phyloP scores from a whole-genome alignment of 345 rosid species.

The Bruguiera sexangula region DNA sequence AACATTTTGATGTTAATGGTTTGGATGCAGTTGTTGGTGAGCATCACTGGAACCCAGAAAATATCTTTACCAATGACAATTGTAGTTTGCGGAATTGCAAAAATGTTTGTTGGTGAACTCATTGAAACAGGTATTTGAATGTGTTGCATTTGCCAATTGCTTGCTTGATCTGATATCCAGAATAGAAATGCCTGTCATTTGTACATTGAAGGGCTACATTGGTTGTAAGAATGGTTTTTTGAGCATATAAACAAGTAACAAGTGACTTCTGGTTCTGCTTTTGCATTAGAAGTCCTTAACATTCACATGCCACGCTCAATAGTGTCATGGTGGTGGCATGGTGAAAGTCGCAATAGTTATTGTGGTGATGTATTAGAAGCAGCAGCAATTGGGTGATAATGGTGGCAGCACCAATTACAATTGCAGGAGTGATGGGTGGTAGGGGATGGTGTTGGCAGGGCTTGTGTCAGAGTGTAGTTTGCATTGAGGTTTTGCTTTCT shows the following conservation, averaged over 20 bases:
- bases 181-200: neutral
- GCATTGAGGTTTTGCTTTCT: no score
- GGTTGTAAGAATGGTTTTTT: neutral
- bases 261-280: neutral
- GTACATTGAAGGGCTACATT: neutral
- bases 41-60: conserved; percentile 85
- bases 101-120: conserved; percentile 99
- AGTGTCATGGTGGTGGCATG: no score
- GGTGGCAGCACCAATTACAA: no score
- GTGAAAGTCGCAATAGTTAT: no score
- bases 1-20: conserved; percentile 4
- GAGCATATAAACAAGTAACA: neutral
- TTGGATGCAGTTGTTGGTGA: conserved; percentile 59
- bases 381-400: no score
- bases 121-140: conserved; percentile 69
- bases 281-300: no score
- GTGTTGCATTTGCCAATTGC: neutral
- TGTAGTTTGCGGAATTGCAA: conserved; percentile 85
- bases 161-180: neutral
- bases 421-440: no score
- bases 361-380: no score
- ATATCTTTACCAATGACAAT: conserved; percentile 73
- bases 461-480: no score
- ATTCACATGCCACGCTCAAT: no score
- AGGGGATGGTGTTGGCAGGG: no score